phyloP scores from a whole-genome alignment of 805 yeast species.

The Kuraishia floccosa region DNA sequence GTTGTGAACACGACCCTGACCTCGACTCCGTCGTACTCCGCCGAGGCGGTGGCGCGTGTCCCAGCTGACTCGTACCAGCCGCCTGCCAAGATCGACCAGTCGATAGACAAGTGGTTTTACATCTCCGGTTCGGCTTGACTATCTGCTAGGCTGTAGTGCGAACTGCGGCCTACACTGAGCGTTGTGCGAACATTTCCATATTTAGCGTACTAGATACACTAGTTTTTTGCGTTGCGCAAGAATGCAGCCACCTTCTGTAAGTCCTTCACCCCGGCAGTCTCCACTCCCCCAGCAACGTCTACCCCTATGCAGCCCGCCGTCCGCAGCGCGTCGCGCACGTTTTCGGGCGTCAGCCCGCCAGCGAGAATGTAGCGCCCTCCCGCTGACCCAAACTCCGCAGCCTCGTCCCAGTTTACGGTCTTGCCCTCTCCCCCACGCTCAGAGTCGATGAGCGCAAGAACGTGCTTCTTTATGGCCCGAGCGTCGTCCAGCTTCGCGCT shows the following conservation, averaged over 20 bases:
- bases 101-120: constrained; percentile 98
- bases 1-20: constrained; percentile 68
- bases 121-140: constrained; percentile 48
- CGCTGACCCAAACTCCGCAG: constrained; percentile 23
- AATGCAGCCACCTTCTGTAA: constrained; percentile 46
- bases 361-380: constrained; percentile 53
- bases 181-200: too few species aligned
- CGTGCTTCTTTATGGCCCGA: constrained; percentile 24
- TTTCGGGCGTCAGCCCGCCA: constrained; percentile 79
- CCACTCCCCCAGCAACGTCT: constrained; percentile 95
- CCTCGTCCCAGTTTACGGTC: constrained; percentile 58
- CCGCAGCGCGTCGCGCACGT: constrained; percentile 42
- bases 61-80: constrained; percentile 66
- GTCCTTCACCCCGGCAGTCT: constrained; percentile 68
- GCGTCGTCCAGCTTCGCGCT: constrained; percentile 13
- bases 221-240: constrained; percentile 43
- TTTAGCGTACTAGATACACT: too few species aligned
- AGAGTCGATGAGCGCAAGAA: constrained; percentile 66
- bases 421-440: constrained; percentile 91
- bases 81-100: constrained; percentile 92
- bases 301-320: constrained; percentile 68
- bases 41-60: constrained; percentile 32
- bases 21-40: constrained; percentile 40
- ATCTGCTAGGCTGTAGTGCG: too few species aligned
- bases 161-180: too few species aligned